Percentiles rank a stretch among this genome's conserved stretches.
These are phyloP conservation scores for Blastomyces emzantsi DNA, from an alignment of 2,329 filamentous ascomycete genomes.

Conservation along the genomic window DNA sequence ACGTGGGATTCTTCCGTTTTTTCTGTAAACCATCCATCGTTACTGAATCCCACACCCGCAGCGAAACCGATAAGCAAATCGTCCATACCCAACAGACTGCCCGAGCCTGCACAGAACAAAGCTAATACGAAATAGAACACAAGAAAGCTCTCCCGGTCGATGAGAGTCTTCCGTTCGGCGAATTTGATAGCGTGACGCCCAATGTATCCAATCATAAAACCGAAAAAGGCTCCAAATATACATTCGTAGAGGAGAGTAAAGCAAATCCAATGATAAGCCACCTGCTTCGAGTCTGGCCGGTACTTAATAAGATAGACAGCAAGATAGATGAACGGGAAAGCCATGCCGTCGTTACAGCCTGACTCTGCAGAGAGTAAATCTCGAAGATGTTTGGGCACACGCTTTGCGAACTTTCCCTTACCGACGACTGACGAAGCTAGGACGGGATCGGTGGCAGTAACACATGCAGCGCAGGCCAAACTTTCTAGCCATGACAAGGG, in stretches of 20 bases:
- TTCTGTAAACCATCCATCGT: conserved; percentile 97
- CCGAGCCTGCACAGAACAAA: conserved; percentile 89
- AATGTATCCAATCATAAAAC: conserved; percentile 78
- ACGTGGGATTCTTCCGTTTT: conserved; percentile 98
- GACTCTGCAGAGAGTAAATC: conserved; percentile 94
- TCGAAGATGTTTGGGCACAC: conserved; percentile 93
- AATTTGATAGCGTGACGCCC: conserved; percentile 84
- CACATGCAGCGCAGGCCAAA: conserved; percentile 78
- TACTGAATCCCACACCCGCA: conserved; percentile 96
- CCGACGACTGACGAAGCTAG: conserved; percentile 95
- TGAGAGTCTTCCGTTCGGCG: conserved; percentile 74
- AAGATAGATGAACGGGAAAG: conserved; percentile 94
- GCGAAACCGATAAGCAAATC: conserved; percentile 92
- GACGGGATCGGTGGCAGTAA: conserved; percentile 95
- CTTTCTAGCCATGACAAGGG: conserved; percentile 81
- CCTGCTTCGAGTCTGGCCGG: conserved; percentile 55
- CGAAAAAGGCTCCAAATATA: conserved; percentile 81
- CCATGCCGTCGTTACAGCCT: conserved; percentile 99
- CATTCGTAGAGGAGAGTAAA: conserved; percentile 92
- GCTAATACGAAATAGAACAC: conserved; percentile 98
- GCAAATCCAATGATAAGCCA: conserved; percentile 80
- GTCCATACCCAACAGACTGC: conserved; percentile 82
- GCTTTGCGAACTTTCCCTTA: conserved; percentile 97
- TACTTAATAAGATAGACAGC: conserved; percentile 84
- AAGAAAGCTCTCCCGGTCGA: conserved; percentile 93